Conservation (phyloP, 495 filamentous ascomycete genomes). For the Chaetomium tenue region DNA sequence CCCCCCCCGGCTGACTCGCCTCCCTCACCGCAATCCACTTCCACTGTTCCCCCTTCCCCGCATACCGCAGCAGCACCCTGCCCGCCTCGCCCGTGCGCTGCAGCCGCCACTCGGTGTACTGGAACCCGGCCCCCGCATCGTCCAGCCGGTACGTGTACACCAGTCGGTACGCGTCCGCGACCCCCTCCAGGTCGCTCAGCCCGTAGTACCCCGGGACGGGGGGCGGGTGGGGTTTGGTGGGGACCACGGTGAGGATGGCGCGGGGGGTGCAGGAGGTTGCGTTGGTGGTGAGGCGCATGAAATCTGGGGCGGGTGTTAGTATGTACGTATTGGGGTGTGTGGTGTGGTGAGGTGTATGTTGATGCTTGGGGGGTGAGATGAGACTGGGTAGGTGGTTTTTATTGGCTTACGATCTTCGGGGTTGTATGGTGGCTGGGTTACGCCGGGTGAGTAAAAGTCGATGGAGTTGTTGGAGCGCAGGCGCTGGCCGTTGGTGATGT, state of each 20-base stretch:
- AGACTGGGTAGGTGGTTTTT: background rate
- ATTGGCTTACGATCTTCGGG: conserved; percentile 17
- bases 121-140: conserved; percentile 9
- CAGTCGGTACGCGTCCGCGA: conserved; percentile 24
- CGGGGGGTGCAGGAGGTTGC: background rate
- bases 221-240: conserved; percentile 32
- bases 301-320: background rate
- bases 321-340: background rate
- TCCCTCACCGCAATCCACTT: conserved; percentile 29
- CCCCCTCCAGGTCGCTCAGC: conserved; percentile 22
- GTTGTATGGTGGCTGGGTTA: conserved; percentile 25
- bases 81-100: background rate
- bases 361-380: too few relatives aligned
- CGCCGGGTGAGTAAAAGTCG: conserved; percentile 19
- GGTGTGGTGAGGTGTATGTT: too few relatives aligned
- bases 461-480: conserved; percentile 27
- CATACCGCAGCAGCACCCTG: conserved; percentile 17
- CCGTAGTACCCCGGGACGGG: conserved; percentile 32
- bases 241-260: conserved; percentile 19
- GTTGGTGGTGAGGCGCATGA: conserved; percentile 20
- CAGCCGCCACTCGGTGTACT: conserved; percentile 19
- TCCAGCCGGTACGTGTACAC: conserved; percentile 22
- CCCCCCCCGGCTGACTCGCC: conserved; percentile 6
- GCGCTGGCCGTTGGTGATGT: conserved; percentile 20
- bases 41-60: background rate